Evolutionary conservation across 257 asterid species (phyloP).

Genomic region (Capsicum rhomboideum): DNA sequence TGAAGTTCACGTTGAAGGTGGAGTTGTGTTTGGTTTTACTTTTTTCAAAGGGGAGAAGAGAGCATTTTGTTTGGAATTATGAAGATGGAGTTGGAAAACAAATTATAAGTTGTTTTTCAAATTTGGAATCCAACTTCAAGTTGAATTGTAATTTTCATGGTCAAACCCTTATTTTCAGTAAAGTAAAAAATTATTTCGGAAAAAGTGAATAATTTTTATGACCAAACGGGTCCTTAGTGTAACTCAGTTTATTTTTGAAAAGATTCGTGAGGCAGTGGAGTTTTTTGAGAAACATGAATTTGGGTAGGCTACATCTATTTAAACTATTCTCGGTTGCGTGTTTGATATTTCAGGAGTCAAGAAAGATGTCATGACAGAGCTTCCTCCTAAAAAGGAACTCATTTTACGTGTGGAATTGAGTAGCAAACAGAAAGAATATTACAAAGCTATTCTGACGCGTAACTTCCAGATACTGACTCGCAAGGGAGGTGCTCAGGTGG

Average conservation of each 20-base stretch:
- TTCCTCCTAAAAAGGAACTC: slow-evolving; percentile 94
- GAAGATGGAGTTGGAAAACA: neutral
- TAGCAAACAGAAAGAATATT: slow-evolving; percentile 89
- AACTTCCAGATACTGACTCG: slow-evolving; percentile 89
- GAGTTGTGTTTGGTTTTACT: neutral
- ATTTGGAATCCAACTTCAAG: neutral
- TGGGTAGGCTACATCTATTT: neutral
- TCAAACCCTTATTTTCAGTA: neutral
- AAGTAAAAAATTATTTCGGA: neutral
- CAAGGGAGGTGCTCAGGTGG: slow-evolving; percentile 96
- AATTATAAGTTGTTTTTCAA: neutral
- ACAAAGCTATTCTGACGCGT: slow-evolving; percentile 94
- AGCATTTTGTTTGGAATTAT: neutral
- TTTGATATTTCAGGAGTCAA: slow-evolving; percentile 65
- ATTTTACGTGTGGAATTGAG: slow-evolving; percentile 94
- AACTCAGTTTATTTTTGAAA: neutral
- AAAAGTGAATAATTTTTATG: neutral
- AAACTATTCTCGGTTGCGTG: neutral
- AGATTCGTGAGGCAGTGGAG: neutral
- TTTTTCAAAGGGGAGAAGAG: neutral
- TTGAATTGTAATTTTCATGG: neutral
- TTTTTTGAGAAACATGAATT: neutral
- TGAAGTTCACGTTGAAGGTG: neutral
- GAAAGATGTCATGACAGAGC: slow-evolving; percentile 91
- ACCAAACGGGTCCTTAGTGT: neutral